phyloP scores from a whole-genome alignment of 192 early-diverging fungal species.

The Jimgerdemannia flammicorona region DNA sequence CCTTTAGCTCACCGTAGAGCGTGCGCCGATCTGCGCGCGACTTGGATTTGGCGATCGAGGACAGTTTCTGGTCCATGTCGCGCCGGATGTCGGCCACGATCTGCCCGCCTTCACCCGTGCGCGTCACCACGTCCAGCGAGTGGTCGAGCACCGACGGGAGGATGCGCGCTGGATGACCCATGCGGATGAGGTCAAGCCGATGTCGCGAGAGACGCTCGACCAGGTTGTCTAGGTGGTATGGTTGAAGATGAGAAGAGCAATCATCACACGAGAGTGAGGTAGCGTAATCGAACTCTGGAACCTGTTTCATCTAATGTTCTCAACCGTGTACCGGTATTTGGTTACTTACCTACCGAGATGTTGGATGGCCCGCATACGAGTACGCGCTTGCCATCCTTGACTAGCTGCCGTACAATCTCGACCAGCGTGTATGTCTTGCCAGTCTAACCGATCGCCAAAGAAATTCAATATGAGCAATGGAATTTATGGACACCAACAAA shows the following conservation, averaged over 20 bases:
- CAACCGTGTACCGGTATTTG: not conserved
- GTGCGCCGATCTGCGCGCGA: conserved; percentile 54
- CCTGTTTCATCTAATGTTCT: too few species aligned
- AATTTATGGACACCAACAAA: not conserved
- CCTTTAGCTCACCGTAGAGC: conserved; percentile 59
- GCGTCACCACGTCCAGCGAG: conserved; percentile 66
- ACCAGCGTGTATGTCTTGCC: conserved; percentile 90
- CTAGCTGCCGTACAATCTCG: conserved; percentile 79
- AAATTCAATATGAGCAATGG: conserved; percentile 3
- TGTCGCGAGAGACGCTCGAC: conserved; percentile 70
- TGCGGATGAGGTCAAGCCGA: conserved; percentile 63
- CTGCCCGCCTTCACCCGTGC: conserved; percentile 64
- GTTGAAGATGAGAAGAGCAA: not conserved
- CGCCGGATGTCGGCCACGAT: conserved; percentile 70
- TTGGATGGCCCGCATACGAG: conserved; percentile 91
- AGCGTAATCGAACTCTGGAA: too few species aligned
- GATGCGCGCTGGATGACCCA: conserved; percentile 85
- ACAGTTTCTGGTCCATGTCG: conserved; percentile 71
- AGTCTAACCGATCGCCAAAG: conserved; percentile 37
- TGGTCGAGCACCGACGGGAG: conserved; percentile 62
- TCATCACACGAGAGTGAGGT: too few species aligned
- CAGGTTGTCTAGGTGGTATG: conserved; percentile 62
- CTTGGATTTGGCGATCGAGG: conserved; percentile 59
- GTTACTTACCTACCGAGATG: conserved; percentile 67
- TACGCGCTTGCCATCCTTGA: conserved; percentile 51